Evolutionary conservation across 2,329 filamentous ascomycete genomes (phyloP), one percentile per base, ranked within the genome.

Genomic region (Sporothrix variecibatus): DNA sequence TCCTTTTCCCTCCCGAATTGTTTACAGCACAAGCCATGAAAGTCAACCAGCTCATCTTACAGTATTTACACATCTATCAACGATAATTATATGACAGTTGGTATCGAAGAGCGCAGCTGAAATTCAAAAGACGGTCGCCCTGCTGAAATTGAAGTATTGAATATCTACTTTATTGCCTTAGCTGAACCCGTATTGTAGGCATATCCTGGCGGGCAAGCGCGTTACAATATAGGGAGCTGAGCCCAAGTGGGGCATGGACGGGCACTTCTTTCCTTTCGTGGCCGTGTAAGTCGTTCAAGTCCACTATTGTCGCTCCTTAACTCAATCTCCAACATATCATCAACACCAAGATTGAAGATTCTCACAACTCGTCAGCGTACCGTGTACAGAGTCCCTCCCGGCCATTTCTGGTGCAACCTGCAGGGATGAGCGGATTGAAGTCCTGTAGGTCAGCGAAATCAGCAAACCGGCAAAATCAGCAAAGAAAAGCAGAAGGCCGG

Each of bases 221-320:
- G 28, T 46, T 69, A 69, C 46, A 38, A 31, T 51, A 23, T 28
- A 20, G 40, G 43, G 26, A 11, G 43, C 38, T 28, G 38, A 43
- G 40, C 40, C 12, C 8, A n/a, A 46, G 62, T 20, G 62, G 40
- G 40, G 62, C 38, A 23, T 11, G 28, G 7, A 23, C n/a, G 49
- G 51, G 51, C 51, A 56, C 51, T 56, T 9, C 8, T 26, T 65
- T 7, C 34, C 49, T 31, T 49, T 65, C 11, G 62, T 62, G 62
- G 62, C 65, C 65, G 43, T 68, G 65, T 68, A 68, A 68, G 65
- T 51, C 65, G 26, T 23, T 34, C 11, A 3, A 20, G 43, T 49
- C 15, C 43, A 49, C 43, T 15, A 49, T 49, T 3, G 9, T 67
- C n/a, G 20, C 23, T 20, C 8, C 58, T n/a, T n/a, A 34, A 5